Base-by-base conservation (phyloP, 2,329 filamentous ascomycete species). In the Periconia sp. region DNA sequence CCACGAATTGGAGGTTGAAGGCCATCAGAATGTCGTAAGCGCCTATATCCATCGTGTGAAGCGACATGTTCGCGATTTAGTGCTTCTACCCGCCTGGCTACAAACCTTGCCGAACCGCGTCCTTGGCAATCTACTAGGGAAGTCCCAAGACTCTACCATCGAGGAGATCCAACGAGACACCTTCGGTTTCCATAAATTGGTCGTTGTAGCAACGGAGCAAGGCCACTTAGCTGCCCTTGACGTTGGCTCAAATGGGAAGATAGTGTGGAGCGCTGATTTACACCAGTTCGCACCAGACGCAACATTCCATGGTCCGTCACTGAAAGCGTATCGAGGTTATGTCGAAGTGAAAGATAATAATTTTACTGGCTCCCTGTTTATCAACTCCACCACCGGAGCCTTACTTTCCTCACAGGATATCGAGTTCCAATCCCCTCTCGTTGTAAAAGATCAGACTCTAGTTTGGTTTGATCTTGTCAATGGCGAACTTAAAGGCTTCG, bases 41-140 rank as follows among this genome's bases (percentile, higher is more conserved):
- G 94, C 94, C n/a, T 99, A 96, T 62, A 73, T 92, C 19, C 91
- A 96, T 71, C 87, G 94, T 11, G 78, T 96, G 11, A 87, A 81
- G 51, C 87, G 94, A 32, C 94, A 99, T 64, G 59, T 90, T 11
- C 78, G 83, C 32, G 94, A 96, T 53, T 77, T 96, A 26, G 77
- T 87, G 61, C 78, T 87, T 56, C 78, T 97, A 4, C 92, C 92
- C 1, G 80, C 77, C 1, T 95, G 86, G 72, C 70, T 95, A 3
- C 78, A 83, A 49, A 77, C 77, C 12, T 75, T 96, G 8, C 90
- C 90, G 4, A 72, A 78, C 30, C 83, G 85, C 17, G 72, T 96
- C 11, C 60, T 91, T 3, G 80, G 80, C 33, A 73, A 66, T 24
- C 61, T 77, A 17, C 49, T 72, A 16, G 73, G 73, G 48, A 86